Conservation (phyloP, 768 basidiomycete species). For the Inosperma sp. region DNA sequence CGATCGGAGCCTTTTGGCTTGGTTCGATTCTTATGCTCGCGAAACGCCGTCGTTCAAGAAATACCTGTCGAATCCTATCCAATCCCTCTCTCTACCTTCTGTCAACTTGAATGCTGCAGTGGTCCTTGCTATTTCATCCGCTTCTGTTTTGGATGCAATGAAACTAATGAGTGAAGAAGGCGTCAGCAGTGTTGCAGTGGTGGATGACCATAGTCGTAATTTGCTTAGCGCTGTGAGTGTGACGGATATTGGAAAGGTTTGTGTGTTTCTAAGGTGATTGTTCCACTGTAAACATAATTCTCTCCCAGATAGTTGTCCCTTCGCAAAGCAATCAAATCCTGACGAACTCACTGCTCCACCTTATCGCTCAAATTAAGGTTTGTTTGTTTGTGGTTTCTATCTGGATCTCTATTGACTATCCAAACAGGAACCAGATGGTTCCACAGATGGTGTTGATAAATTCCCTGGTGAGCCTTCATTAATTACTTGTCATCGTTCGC, state of each 20-base stretch:
- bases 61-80: constrained; percentile 52
- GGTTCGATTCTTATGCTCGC: constrained; percentile 57
- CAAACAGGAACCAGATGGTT: constrained; percentile 62
- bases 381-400: neutral
- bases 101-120: constrained; percentile 60
- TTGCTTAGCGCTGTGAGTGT: constrained; percentile 77
- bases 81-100: constrained; percentile 56
- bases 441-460: constrained; percentile 71
- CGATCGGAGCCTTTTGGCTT: constrained; percentile 64
- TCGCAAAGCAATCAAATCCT: constrained; percentile 77
- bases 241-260: constrained; percentile 74
- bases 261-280: constrained; percentile 3
- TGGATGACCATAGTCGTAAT: constrained; percentile 58
- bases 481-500: neutral
- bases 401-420: neutral
- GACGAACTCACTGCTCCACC: constrained; percentile 60
- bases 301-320: constrained; percentile 64
- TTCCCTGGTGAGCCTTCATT: constrained; percentile 54
- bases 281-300: neutral
- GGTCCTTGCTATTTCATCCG: constrained; percentile 55
- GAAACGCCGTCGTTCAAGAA: constrained; percentile 41
- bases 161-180: constrained; percentile 81
- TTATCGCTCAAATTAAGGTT: constrained; percentile 71
- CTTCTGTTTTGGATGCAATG: constrained; percentile 76
- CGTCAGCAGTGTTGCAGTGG: constrained; percentile 75